Percentiles rank a stretch among this genome's conserved stretches.
Conservation (phyloP, 2,329 filamentous ascomycete genomes). For the Macrophomina pseudophaseolina region DNA sequence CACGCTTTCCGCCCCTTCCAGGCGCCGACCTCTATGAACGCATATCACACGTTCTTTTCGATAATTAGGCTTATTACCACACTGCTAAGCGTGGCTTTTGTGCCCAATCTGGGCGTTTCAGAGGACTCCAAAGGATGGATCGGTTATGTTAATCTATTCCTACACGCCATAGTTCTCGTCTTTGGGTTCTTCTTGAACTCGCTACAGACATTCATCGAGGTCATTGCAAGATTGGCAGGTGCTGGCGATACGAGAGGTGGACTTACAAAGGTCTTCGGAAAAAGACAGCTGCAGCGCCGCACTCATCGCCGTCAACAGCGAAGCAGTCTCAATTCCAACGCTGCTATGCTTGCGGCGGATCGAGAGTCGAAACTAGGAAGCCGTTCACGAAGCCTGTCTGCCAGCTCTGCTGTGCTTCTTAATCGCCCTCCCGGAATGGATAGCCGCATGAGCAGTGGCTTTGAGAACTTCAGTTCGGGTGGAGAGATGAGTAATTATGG, state of each 20-base stretch:
- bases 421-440: constrained; percentile 29
- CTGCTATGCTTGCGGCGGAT: constrained; percentile 75
- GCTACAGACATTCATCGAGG: constrained; percentile 87
- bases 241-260: constrained; percentile 82
- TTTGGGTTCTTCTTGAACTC: constrained; percentile 95
- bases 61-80: constrained; percentile 73
- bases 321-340: constrained; percentile 81
- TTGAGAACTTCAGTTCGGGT: constrained; percentile 59
- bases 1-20: constrained; percentile 91
- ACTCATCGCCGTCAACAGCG: constrained; percentile 69
- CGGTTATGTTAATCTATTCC: constrained; percentile 84
- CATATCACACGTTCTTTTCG: constrained; percentile 87
- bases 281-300: constrained; percentile 81
- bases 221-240: constrained; percentile 79
- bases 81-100: constrained; percentile 67
- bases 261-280: constrained; percentile 83
- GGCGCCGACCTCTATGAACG: constrained; percentile 93
- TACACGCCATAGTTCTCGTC: constrained; percentile 83
- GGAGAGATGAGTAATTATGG: constrained; percentile 59
- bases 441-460: constrained; percentile 50
- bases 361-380: constrained; percentile 61
- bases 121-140: constrained; percentile 91
- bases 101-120: constrained; percentile 78
- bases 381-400: constrained; percentile 64
- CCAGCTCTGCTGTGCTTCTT: constrained; percentile 66